Conservation (phyloP, 768 basidiomycete species). For the Cubamyces sp. region DNA sequence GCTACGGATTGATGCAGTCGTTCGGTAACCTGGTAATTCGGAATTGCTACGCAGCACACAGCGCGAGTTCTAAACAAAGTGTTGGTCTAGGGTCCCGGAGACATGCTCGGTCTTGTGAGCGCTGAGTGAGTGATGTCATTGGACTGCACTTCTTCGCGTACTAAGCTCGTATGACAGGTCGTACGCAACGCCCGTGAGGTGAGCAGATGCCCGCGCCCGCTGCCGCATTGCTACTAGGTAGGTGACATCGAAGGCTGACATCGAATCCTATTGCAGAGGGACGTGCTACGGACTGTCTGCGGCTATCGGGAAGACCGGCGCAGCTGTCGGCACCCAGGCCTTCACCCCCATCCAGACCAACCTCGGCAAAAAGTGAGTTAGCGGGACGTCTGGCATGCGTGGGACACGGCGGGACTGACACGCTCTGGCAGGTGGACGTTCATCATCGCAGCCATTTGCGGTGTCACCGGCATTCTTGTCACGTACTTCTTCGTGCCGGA, state of each 20-base stretch:
- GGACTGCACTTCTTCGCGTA: not conserved
- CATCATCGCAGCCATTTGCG: slow-evolving; percentile 71
- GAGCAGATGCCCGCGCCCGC: slow-evolving; percentile 10
- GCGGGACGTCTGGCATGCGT: not conserved
- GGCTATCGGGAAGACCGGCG: slow-evolving; percentile 71
- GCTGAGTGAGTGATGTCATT: slow-evolving; percentile 55
- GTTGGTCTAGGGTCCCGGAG: slow-evolving; percentile 60
- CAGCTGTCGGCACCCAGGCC: slow-evolving; percentile 70
- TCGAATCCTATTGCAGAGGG: slow-evolving; percentile 42
- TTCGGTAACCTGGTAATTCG: slow-evolving; percentile 62
- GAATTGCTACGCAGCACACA: not conserved
- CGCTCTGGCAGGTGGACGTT: slow-evolving; percentile 57
- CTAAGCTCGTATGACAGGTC: slow-evolving; percentile 43
- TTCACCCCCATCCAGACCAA: slow-evolving; percentile 71
- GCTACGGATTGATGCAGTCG: slow-evolving; percentile 75
- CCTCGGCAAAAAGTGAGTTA: slow-evolving; percentile 61
- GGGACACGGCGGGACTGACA: slow-evolving; percentile 3
- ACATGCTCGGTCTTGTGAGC: slow-evolving; percentile 69
- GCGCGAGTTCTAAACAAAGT: slow-evolving; percentile 6
- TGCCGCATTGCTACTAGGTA: not conserved
- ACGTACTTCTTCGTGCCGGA: slow-evolving; percentile 73
- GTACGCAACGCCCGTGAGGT: slow-evolving; percentile 67
- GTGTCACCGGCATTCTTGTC: slow-evolving; percentile 61
- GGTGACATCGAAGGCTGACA: not conserved
- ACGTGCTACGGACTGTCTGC: slow-evolving; percentile 74